Conservation (phyloP, 1,284 basidiomycete genomes). For the Cystobasidium pallidum region DNA sequence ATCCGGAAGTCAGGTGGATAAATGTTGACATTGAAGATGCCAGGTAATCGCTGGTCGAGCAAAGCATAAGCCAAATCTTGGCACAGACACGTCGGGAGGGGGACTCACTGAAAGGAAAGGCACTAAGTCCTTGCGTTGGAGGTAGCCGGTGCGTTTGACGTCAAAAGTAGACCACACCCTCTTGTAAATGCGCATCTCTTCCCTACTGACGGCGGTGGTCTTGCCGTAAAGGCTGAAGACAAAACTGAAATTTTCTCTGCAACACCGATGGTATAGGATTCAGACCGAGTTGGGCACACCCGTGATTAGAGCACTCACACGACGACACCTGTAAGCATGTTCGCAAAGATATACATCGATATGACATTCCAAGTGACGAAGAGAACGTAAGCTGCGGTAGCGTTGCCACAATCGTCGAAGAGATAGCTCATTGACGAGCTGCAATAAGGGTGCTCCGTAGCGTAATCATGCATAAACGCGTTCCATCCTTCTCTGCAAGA, state of each 20-base stretch:
- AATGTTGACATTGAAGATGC: conserved; percentile 80
- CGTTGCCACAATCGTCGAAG: conserved; percentile 86
- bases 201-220: conserved; percentile 76
- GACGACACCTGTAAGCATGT: conserved; percentile 63
- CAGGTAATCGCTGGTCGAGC: conserved; percentile 67
- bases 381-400: conserved; percentile 78
- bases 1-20: conserved; percentile 73
- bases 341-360: conserved; percentile 84
- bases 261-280: neutral
- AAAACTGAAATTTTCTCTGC: conserved; percentile 84
- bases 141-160: conserved; percentile 74
- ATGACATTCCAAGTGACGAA: conserved; percentile 94
- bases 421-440: conserved; percentile 66
- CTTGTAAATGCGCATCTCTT: conserved; percentile 92
- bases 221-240: conserved; percentile 84
- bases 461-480: conserved; percentile 86
- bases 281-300: neutral
- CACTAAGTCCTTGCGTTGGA: conserved; percentile 72
- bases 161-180: conserved; percentile 89
- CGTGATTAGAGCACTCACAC: conserved; percentile 23
- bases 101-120: conserved; percentile 76
- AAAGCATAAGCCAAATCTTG: neutral
- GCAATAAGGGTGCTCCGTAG: conserved; percentile 63
- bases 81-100: neutral
- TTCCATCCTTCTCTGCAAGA: conserved; percentile 86